These are phyloP conservation scores for Saccharomycopsis amapae DNA, from an alignment of 805 yeast genomes.

Conservation along the genomic window DNA sequence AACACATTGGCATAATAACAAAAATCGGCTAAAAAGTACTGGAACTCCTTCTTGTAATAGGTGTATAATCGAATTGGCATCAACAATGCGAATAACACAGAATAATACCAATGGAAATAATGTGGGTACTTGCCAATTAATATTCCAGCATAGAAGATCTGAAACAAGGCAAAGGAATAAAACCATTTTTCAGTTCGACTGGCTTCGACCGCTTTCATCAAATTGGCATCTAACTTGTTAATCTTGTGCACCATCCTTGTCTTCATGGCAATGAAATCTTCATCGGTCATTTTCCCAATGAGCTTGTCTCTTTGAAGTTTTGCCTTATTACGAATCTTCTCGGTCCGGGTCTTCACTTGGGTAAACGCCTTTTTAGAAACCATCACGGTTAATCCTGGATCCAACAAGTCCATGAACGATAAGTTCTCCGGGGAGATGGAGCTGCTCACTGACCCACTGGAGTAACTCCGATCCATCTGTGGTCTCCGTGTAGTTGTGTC, in stretches of 20 bases:
- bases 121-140: constrained; percentile 73
- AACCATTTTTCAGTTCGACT: constrained; percentile 68
- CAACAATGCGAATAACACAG: constrained; percentile 49
- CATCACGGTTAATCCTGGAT: constrained; percentile 26
- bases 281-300: constrained; percentile 19
- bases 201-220: constrained; percentile 33
- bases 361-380: constrained; percentile 24
- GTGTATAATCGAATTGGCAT: constrained; percentile 84
- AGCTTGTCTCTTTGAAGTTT: constrained; percentile 21
- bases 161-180: constrained; percentile 64
- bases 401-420: constrained; percentile 27
- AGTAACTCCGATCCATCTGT: not conserved
- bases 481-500: not conserved
- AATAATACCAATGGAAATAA: constrained; percentile 69
- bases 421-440: constrained; percentile 23
- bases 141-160: constrained; percentile 65
- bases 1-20: constrained; percentile 85
- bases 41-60: constrained; percentile 71
- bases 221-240: constrained; percentile 33
- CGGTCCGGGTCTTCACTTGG: constrained; percentile 14
- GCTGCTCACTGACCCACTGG: not conserved
- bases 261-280: constrained; percentile 25
- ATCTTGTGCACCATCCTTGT: constrained; percentile 27
- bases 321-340: constrained; percentile 22
- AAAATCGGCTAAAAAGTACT: constrained; percentile 84